A percentile compares a stretch with the other conserved stretches of the same genome.
Evolutionary conservation across 495 filamentous ascomycete species (phyloP).

Genomic region (Aspergillus campestris): DNA sequence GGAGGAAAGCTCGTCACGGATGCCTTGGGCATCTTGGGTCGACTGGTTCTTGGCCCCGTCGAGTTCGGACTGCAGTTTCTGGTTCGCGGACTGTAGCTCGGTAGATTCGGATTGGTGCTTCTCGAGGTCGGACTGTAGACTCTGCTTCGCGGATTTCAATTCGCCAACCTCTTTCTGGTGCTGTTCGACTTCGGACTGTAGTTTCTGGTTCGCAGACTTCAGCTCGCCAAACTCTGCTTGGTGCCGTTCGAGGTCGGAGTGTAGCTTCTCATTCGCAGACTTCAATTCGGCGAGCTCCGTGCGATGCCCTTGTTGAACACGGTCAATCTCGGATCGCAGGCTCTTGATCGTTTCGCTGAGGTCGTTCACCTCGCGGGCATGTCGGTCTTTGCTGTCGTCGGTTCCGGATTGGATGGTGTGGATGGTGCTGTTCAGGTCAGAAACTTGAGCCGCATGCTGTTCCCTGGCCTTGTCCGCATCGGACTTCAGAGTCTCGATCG

Average conservation of each 20-base stretch:
- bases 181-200: conserved; percentile 9
- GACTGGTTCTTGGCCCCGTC: conserved; percentile 43
- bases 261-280: neutral
- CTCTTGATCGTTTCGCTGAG: conserved; percentile 28
- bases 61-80: conserved; percentile 47
- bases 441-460: conserved; percentile 47
- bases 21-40: conserved; percentile 48
- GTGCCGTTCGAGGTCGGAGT: conserved; percentile 20
- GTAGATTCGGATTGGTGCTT: conserved; percentile 53
- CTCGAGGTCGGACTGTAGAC: conserved; percentile 47
- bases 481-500: conserved; percentile 45
- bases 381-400: conserved; percentile 43
- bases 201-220: conserved; percentile 45
- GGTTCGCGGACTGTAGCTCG: conserved; percentile 46
- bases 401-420: conserved; percentile 45
- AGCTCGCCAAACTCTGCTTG: conserved; percentile 28
- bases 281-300: conserved; percentile 7
- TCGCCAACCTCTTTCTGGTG: conserved; percentile 49
- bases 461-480: conserved; percentile 44
- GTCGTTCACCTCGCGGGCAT: conserved; percentile 9
- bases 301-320: conserved; percentile 2
- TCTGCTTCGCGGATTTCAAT: conserved; percentile 43
- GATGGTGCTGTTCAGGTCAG: conserved; percentile 47
- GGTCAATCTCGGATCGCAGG: conserved; percentile 25
- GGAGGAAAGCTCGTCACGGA: conserved; percentile 44